These are phyloP conservation scores for Talaromyces sp. DNA, from an alignment of 2,329 filamentous ascomycete genomes.

Conservation along the genomic window DNA sequence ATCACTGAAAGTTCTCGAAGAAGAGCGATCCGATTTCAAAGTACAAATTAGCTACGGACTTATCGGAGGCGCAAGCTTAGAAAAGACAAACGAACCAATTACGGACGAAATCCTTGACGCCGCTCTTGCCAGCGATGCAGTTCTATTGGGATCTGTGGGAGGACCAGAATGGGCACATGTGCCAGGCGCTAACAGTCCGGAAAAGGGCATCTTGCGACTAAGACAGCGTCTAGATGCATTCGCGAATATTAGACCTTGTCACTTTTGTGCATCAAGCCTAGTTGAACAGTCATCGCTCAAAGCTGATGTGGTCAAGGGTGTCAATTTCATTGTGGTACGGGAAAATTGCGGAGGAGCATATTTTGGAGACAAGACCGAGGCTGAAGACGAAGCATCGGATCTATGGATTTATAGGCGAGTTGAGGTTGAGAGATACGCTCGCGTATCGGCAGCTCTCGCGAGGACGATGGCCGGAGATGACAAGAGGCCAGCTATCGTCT, in stretches of 20 bases:
- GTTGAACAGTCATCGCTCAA: constrained; percentile 43
- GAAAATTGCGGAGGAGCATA: constrained; percentile 53
- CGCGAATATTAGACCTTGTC: constrained; percentile 51
- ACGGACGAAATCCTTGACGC: constrained; percentile 71
- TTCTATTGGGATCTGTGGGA: constrained; percentile 79
- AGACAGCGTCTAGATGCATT: constrained; percentile 57
- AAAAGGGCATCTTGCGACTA: constrained; percentile 75
- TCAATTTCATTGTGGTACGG: constrained; percentile 49
- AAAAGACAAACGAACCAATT: constrained; percentile 67
- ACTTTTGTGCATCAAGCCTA: constrained; percentile 43
- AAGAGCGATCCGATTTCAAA: neutral
- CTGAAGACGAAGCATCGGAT: constrained; percentile 45
- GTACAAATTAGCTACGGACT: constrained; percentile 38
- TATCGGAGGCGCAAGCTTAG: constrained; percentile 77
- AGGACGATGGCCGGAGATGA: constrained; percentile 52
- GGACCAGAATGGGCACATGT: constrained; percentile 75
- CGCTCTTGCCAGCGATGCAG: constrained; percentile 71
- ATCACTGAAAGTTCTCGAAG: neutral
- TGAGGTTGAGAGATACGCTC: constrained; percentile 49
- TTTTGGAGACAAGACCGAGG: constrained; percentile 49
- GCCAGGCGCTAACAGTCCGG: constrained; percentile 62
- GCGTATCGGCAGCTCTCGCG: constrained; percentile 48
- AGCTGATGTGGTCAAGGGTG: constrained; percentile 43
- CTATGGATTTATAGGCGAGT: constrained; percentile 46
- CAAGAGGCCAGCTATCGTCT: constrained; percentile 48